Evolutionary conservation across 805 yeast genomes (phyloP), one percentile per base, ranked within the genome.

Genomic region (Lipomyces yamadae): DNA sequence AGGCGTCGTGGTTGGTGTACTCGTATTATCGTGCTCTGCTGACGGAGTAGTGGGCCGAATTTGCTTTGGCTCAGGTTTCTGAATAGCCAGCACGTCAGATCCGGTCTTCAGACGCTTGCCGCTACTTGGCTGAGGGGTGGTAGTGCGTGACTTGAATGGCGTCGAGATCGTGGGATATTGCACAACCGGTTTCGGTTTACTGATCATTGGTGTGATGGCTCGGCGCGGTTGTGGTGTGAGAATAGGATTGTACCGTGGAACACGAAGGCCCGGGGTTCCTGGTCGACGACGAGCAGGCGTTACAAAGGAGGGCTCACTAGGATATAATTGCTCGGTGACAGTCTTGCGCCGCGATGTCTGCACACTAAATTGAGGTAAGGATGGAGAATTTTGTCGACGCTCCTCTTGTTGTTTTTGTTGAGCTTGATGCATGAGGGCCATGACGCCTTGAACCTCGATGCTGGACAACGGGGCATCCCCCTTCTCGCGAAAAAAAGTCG

Each of bases 361-460:
- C n/a, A 3, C n/a, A 42, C 29, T 30, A 15, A 42, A 29, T 37
- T 33, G 32, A 30, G 48, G 5, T 30, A 18, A 8, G 56, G 64
- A 24, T 42, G 48, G 45, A 34, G 18, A 78, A 70, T 62, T 77
- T 75, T 60, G 72, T 74, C 8, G 61, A 57, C 11, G 71, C 64
- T 39, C 60, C 35, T 33, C 72, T 69, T 10, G 78, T 30, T 32
- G 59, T 32, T n/a, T 74, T 2, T 75, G 71, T 29, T 70, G 50
- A 4, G 81, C 78, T 65, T 81, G 83, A 15, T 78, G 77, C 68
- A 84, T 79, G 29, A 90, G 76, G 1, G 92, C 84, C 71, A 88
- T 75, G 1, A 90, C 94, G n/a, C 96, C 96, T 76, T 89, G 94
- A 73, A 87, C 83, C 75, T 91, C 97, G 55, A 90, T 81, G 32